These are phyloP conservation scores for Cucurbita moschata DNA, from an alignment of 306 rosid species.

Conservation along the genomic window DNA sequence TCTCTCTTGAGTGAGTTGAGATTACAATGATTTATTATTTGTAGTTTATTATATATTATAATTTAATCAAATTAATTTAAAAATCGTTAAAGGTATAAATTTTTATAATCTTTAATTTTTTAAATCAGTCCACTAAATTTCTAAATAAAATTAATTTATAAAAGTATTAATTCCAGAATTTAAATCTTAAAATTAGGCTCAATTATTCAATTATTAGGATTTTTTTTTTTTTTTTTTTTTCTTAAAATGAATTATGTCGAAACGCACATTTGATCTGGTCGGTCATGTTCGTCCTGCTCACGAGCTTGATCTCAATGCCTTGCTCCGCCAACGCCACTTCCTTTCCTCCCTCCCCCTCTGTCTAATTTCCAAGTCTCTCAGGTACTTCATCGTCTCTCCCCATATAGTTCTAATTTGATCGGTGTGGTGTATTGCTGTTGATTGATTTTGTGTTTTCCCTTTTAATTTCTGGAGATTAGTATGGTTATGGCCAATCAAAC, in stretches of 20 bases:
- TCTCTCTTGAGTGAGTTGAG: no score
- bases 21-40: no score
- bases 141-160: no score
- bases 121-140: no score
- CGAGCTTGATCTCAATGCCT: conserved; percentile 33
- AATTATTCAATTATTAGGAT: no score
- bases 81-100: no score
- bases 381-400: conserved; percentile 21
- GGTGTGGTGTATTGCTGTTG: background rate
- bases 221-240: no score
- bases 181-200: no score
- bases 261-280: conserved; percentile 22
- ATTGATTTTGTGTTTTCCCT: background rate
- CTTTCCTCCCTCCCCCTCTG: conserved; percentile 38
- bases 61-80: no score
- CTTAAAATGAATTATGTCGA: conserved; percentile 17
- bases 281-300: conserved; percentile 18
- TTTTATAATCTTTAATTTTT: no score
- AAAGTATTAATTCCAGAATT: no score
- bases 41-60: no score
- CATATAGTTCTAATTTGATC: background rate
- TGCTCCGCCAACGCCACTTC: conserved; percentile 54
- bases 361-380: conserved; percentile 50
- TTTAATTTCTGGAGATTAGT: conserved; percentile 25
- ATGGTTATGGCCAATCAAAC: conserved; percentile 87